Evolutionary conservation across 208 protist genomes (phyloP).

Genomic region (Wallacemonas rigidus): DNA sequence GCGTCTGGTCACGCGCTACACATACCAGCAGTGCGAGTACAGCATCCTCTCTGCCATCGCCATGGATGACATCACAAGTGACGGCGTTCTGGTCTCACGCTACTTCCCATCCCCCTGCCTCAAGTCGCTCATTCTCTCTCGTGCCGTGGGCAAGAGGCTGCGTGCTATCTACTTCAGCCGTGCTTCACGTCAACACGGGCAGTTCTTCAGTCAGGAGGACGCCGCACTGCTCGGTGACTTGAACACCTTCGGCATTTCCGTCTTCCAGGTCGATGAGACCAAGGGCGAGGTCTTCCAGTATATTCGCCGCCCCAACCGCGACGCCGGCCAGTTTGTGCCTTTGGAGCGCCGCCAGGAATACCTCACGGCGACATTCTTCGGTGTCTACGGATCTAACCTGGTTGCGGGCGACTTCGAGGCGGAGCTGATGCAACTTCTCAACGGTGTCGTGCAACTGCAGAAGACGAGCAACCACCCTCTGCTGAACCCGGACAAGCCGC

Average conservation of each 20-base stretch:
- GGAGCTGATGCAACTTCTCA: conserved; percentile 83
- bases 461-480: conserved; percentile 67
- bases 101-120: conserved; percentile 93
- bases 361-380: conserved; percentile 88
- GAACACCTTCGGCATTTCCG: conserved; percentile 85
- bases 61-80: conserved; percentile 89
- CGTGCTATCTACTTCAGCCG: conserved; percentile 87
- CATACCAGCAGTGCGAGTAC: conserved; percentile 91
- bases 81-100: conserved; percentile 89
- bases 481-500: conserved; percentile 70
- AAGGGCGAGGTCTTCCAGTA: conserved; percentile 88
- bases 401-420: conserved; percentile 91
- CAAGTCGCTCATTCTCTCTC: conserved; percentile 90
- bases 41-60: conserved; percentile 88
- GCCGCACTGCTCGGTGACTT: conserved; percentile 85
- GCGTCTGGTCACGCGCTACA: conserved; percentile 71
- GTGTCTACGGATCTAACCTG: conserved; percentile 93
- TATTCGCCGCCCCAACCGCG: conserved; percentile 75
- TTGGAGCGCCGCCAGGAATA: conserved; percentile 87
- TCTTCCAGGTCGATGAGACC: conserved; percentile 85
- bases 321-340: conserved; percentile 87
- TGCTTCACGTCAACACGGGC: conserved; percentile 73
- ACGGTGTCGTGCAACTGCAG: conserved; percentile 80
- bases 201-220: conserved; percentile 93
- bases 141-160: conserved; percentile 77